These are phyloP conservation scores for Yamadazyma songkhlaensis DNA, from an alignment of 1,139 yeast genomes.

Conservation along the genomic window DNA sequence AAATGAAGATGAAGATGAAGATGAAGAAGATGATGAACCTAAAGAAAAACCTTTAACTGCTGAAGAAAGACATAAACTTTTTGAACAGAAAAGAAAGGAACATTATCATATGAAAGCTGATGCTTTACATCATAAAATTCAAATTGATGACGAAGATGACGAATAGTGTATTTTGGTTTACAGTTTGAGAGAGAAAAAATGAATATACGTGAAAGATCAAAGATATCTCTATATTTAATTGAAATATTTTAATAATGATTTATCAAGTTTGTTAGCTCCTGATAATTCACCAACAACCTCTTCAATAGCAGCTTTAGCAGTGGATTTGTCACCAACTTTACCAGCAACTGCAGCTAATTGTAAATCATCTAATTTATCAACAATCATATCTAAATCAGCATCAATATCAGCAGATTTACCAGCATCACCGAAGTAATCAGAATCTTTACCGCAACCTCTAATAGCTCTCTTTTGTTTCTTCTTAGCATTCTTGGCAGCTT, in stretches of 20 bases:
- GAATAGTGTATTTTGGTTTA: conserved; percentile 1
- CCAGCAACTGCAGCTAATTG: conserved; percentile 70
- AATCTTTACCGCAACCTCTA: conserved; percentile 81
- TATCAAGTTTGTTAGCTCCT: conserved; percentile 30
- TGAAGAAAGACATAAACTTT: conserved; percentile 61
- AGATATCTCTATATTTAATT: neutral
- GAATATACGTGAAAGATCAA: neutral
- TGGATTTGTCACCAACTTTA: conserved; percentile 53
- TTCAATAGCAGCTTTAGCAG: conserved; percentile 50
- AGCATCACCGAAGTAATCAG: conserved; percentile 79
- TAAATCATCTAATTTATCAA: conserved; percentile 76
- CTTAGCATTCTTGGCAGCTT: conserved; percentile 94
- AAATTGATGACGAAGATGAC: conserved; percentile 27
- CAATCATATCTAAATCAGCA: conserved; percentile 72
- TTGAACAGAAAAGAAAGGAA: conserved; percentile 72
- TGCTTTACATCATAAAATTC: conserved; percentile 40
- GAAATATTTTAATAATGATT: conserved; percentile 37
- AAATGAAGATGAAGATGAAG: conserved; percentile 18
- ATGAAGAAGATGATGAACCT: conserved; percentile 33
- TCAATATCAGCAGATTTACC: conserved; percentile 66
- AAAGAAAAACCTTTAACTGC: conserved; percentile 43
- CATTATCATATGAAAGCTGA: conserved; percentile 74
- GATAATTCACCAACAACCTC: conserved; percentile 46
- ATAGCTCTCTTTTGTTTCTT: conserved; percentile 96
- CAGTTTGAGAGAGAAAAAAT: no score